A percentile compares a stretch with the other conserved stretches of the same genome.
Conservation (phyloP, 257 asterid species). For the Solanum chilense region DNA sequence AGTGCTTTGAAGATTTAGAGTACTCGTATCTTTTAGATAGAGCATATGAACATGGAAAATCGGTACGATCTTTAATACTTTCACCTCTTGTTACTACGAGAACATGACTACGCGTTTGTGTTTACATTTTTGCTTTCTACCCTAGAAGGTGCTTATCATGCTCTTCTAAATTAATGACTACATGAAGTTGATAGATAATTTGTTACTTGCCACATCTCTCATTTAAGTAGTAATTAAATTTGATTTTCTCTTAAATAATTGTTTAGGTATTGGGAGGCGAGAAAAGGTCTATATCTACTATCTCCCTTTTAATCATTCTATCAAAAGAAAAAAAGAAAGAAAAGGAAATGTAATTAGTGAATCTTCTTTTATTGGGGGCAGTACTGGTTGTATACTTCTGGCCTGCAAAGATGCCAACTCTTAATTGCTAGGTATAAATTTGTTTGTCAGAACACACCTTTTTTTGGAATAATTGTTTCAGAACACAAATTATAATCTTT, state of each 20-base stretch:
- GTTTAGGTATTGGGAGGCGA: neutral
- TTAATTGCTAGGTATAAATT: neutral
- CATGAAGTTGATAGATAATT: neutral
- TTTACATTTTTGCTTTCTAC: neutral
- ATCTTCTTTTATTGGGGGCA: neutral
- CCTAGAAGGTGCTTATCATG: neutral
- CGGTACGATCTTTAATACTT: slow-evolving; percentile 35
- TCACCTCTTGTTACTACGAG: neutral
- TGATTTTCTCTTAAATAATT: neutral
- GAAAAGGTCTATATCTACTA: neutral
- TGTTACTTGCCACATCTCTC: neutral
- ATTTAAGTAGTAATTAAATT: neutral
- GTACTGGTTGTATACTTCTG: neutral
- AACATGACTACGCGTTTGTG: neutral
- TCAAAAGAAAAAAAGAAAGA: neutral
- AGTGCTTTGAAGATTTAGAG: slow-evolving; percentile 85
- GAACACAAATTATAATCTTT: neutral
- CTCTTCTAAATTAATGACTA: neutral
- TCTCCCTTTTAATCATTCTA: neutral
- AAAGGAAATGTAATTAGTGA: neutral
- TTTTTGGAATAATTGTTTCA: neutral
- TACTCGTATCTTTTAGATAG: slow-evolving; percentile 82
- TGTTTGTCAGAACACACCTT: neutral
- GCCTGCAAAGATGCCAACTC: neutral
- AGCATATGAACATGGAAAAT: slow-evolving; percentile 84